Evolutionary conservation across 768 basidiomycete species (phyloP).

Genomic region (Tylopilus sp.): DNA sequence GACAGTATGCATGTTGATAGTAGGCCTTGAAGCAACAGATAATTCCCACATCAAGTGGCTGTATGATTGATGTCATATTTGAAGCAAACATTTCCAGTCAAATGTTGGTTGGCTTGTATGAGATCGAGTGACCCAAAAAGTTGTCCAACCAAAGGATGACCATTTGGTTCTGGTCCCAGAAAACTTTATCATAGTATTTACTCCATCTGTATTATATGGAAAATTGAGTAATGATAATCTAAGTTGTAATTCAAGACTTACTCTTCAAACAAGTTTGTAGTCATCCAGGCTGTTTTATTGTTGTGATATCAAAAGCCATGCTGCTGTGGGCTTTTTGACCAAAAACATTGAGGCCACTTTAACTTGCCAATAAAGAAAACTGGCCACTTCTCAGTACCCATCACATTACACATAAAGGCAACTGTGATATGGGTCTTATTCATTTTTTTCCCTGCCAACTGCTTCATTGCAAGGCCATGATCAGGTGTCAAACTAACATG

Average conservation of each 20-base stretch:
- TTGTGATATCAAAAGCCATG: not conserved
- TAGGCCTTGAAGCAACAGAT: too few relatives aligned
- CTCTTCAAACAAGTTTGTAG: not conserved
- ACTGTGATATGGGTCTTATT: not conserved
- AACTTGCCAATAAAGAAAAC: not conserved
- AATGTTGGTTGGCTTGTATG: not conserved
- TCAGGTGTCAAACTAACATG: not conserved
- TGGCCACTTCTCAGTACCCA: not conserved
- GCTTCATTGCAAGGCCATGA: not conserved
- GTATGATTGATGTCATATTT: not conserved
- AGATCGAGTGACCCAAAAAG: not conserved
- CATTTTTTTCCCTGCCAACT: not conserved
- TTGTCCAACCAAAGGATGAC: not conserved
- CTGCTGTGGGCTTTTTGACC: not conserved
- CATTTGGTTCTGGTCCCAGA: not conserved
- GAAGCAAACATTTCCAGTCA: not conserved
- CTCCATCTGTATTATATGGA: not conserved
- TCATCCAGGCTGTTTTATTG: too few relatives aligned
- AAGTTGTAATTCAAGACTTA: not conserved
- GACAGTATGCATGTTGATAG: not conserved
- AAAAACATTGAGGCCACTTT: not conserved
- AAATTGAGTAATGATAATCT: not conserved
- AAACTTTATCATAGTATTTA: not conserved
- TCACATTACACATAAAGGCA: not conserved
- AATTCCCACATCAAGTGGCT: not conserved